Base-by-base conservation (phyloP, 140 eudicot species). In the Flaveria floridana region DNA sequence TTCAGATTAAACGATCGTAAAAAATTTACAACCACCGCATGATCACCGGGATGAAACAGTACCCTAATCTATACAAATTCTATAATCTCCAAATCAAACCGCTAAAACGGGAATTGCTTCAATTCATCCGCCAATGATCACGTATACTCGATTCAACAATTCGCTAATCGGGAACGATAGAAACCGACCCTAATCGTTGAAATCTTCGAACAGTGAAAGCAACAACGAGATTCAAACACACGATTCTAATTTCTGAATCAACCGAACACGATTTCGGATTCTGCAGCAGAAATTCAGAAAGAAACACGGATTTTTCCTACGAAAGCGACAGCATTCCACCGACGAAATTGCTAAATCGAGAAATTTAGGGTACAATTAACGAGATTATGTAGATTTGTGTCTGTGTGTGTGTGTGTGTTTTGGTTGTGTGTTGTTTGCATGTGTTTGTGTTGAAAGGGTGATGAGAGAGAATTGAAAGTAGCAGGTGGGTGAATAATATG, bases 131-230 rank as follows among this genome's bases (percentile, higher is more conserved):
- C 41, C 23, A 39, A 20, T 37, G 57, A 72, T 72, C 55, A 6
- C 39, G 76, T 37, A 20, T 23, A 25, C 19, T 74, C 48, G 78
- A 62, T 61, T 74, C 7, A 63, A 14, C 26, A 62, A 46, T 5
- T 74, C 25, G 78, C n/a, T 62, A 67, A 15, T 7, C 19, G 44
- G 28, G 57, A 71, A 25, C 53, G 18, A 2, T 7, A 44, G 30
- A 74, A 83, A 64, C 37, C 37, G 37, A 30, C 81, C 81, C 81
- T 83, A 69, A 70, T n/a, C 30, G 6, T 8, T 15, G 13, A 3
- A 68, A 82, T 58, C 52, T 62, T 34, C 41, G 41, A 3, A 34
- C 19, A 14, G 41, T 20, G 82, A 58, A 47, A 70, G 6, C 34
- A 18, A 6, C 6, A 26, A 34, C 3, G 50, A 44, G 14, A 44